phyloP scores from a whole-genome alignment of 768 basidiomycete species.

The Floccularia luteovirens region DNA sequence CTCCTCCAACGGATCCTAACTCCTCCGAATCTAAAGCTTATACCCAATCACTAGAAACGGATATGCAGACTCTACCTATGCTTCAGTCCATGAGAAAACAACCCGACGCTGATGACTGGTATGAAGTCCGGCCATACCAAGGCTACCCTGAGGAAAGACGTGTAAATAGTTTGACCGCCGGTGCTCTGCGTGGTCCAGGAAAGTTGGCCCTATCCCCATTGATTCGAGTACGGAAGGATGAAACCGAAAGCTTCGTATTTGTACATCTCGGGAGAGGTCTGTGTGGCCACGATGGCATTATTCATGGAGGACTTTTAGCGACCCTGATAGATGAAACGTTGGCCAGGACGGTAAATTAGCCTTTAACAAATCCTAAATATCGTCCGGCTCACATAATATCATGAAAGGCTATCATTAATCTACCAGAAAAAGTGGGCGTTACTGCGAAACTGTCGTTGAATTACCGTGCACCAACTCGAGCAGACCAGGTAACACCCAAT shows the following conservation, averaged over 20 bases:
- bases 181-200: constrained; percentile 82
- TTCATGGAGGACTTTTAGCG: constrained; percentile 90
- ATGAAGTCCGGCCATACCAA: constrained; percentile 70
- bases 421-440: constrained; percentile 88
- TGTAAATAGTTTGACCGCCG: constrained; percentile 80
- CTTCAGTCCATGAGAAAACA: constrained; percentile 42
- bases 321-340: constrained; percentile 85
- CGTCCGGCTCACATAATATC: neutral
- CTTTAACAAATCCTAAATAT: neutral
- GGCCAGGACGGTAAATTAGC: constrained; percentile 56
- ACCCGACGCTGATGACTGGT: constrained; percentile 55
- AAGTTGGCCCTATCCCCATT: constrained; percentile 77
- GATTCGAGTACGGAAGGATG: constrained; percentile 67
- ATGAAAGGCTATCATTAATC: constrained; percentile 69
- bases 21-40: constrained; percentile 53
- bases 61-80: constrained; percentile 57
- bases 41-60: constrained; percentile 53
- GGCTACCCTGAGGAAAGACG: constrained; percentile 63
- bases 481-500: constrained; percentile 60
- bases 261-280: constrained; percentile 80
- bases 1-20: constrained; percentile 46
- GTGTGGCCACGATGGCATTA: constrained; percentile 91
- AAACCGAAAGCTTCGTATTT: constrained; percentile 62
- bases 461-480: constrained; percentile 83
- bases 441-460: constrained; percentile 79